phyloP scores from a whole-genome alignment of 2,329 filamentous ascomycete species.

The Penicillium sp. region DNA sequence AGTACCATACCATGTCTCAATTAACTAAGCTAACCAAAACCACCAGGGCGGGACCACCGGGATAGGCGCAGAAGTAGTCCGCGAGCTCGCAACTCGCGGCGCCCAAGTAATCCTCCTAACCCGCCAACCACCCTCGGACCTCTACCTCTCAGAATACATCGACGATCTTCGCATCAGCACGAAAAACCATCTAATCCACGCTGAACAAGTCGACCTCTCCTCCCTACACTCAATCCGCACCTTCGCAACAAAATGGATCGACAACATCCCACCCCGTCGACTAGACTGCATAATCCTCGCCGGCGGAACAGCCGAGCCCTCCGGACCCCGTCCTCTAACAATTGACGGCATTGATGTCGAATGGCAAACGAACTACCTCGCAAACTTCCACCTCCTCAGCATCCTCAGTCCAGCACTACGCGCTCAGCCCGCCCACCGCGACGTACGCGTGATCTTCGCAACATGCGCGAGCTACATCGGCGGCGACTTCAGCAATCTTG shows the following conservation, averaged over 20 bases:
- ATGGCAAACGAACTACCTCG: slow-evolving; percentile 93
- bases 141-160: slow-evolving; percentile 89
- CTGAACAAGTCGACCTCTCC: slow-evolving; percentile 87
- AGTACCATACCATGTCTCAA: background rate
- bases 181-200: slow-evolving; percentile 84
- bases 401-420: slow-evolving; percentile 87
- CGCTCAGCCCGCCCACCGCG: slow-evolving; percentile 88
- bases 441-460: slow-evolving; percentile 81
- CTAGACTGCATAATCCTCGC: slow-evolving; percentile 90
- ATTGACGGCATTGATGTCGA: slow-evolving; percentile 80
- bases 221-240: slow-evolving; percentile 86
- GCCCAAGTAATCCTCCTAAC: slow-evolving; percentile 91
- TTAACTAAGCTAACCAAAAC: slow-evolving; percentile 11
- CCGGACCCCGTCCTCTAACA: slow-evolving; percentile 58
- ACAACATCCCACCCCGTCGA: slow-evolving; percentile 84
- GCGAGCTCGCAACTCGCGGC: slow-evolving; percentile 73
- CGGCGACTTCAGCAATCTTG: slow-evolving; percentile 59
- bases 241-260: slow-evolving; percentile 97
- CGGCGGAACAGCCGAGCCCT: slow-evolving; percentile 66
- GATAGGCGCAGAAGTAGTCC: slow-evolving; percentile 74
- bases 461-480: slow-evolving; percentile 87
- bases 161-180: slow-evolving; percentile 77
- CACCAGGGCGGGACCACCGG: slow-evolving; percentile 81
- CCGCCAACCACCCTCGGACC: slow-evolving; percentile 73
- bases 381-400: slow-evolving; percentile 90